These are phyloP conservation scores for Aspergillus novoparasiticus DNA, from an alignment of 2,329 filamentous ascomycete genomes.

Conservation along the genomic window DNA sequence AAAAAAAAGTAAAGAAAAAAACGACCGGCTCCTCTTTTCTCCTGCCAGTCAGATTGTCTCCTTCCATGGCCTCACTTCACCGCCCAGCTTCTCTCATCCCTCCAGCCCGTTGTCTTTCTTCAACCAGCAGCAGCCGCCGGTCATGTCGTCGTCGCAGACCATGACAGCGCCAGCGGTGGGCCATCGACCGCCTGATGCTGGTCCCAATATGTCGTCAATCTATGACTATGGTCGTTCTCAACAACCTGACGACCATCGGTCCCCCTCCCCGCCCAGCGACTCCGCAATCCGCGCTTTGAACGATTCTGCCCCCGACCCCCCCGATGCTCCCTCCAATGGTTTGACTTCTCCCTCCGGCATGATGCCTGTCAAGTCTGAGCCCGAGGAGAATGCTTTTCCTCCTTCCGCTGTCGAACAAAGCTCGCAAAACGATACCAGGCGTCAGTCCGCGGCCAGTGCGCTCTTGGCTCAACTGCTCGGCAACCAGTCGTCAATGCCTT, in stretches of 20 bases:
- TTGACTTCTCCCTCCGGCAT: slow-evolving; percentile 29
- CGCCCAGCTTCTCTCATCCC: slow-evolving; percentile 18
- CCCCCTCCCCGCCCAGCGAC: slow-evolving; percentile 36
- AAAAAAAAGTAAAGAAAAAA: slow-evolving; percentile 9
- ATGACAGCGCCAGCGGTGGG: slow-evolving; percentile 51
- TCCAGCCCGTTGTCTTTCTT: slow-evolving; percentile 18
- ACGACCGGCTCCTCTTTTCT: slow-evolving; percentile 20
- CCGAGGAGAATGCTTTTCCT: slow-evolving; percentile 25
- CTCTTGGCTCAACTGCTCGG: slow-evolving; percentile 46
- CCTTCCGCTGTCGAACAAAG: slow-evolving; percentile 25
- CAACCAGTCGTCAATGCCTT: slow-evolving; percentile 32
- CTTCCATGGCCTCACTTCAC: slow-evolving; percentile 24
- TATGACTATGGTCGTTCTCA: slow-evolving; percentile 42
- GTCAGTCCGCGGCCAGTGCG: slow-evolving; percentile 45
- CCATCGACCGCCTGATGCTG: slow-evolving; percentile 47
- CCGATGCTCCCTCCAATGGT: slow-evolving; percentile 29
- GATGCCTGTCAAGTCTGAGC: slow-evolving; percentile 35
- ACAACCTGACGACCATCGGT: slow-evolving; percentile 20
- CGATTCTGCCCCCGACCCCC: slow-evolving; percentile 35
- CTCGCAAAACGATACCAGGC: slow-evolving; percentile 36
- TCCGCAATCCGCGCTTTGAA: slow-evolving; percentile 43
- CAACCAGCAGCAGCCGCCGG: slow-evolving; percentile 33
- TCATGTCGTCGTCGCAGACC: slow-evolving; percentile 51
- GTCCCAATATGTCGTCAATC: slow-evolving; percentile 42
- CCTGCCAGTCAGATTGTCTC: slow-evolving; percentile 19